Base-by-base conservation (phyloP, 2,329 filamentous ascomycete species). In the Ophiostoma triangulosporum region DNA sequence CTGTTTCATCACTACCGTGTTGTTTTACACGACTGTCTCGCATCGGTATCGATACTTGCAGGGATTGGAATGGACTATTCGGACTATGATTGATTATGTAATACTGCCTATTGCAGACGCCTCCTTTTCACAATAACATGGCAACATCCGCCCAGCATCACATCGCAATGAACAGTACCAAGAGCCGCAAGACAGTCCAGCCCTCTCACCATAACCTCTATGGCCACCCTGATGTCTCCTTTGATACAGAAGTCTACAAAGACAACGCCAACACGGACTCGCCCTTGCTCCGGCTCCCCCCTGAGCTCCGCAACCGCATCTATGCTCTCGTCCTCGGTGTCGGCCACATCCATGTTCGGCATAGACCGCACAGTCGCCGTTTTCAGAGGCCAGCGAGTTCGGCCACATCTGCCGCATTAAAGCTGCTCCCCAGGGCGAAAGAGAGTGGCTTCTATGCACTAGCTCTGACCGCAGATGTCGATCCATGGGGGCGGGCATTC, bases 271-370 rank as follows among this genome's bases (percentile, higher is more conserved):
- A 29, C 26, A 2, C n/a, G 4, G 22, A 31, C 6, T 67, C 65
- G 2, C 64, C 63, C 5, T 57, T 67, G 43, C 61, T 67, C 29
- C 62, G 61, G 8, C 62, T 67, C 1, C 65, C 65, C 0, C 58
- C 62, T 52, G 65, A 67, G 53, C 55, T 67, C 36, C 64, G 65
- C 55, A 64, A 66, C 54, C 64, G 61, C 51, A 66, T 67, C 55
- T 67, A 66, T 59, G 57, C 59, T 8, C 60, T 65, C n/a, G 58
- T 65, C 53, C 59, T 67, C 40, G 54, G 57, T 38, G 60, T 64
- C 59, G 64, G 65, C 50, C 65, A 67, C 57, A 64, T 67, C 45
- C 62, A 65, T 52, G 59, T 67, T 22, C 60, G 62, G 49, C 64
- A 63, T 54, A 61, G 61, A 20, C 43, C 43, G 3, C 29, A 17